A percentile compares a stretch with the other conserved stretches of the same genome.
phyloP scores from a whole-genome alignment of 176 grass and related monocot genomes.

The Dactylis glomerata region DNA sequence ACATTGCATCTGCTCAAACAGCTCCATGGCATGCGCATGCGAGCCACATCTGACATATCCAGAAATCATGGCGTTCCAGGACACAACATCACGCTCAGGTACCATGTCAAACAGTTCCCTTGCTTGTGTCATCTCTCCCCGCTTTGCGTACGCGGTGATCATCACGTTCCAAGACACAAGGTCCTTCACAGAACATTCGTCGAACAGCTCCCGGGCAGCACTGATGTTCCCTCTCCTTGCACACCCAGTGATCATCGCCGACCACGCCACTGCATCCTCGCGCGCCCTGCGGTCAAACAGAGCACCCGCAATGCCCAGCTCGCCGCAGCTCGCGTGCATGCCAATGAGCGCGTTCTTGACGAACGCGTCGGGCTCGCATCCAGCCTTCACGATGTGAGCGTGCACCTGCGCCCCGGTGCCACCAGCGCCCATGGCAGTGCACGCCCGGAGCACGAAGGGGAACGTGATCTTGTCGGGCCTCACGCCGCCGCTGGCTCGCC shows the following conservation, averaged over 20 bases:
- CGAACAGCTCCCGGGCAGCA: constrained; percentile 66
- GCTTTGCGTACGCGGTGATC: constrained; percentile 69
- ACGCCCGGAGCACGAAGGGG: constrained; percentile 83
- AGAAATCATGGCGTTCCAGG: constrained; percentile 85
- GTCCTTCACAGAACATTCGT: constrained; percentile 68
- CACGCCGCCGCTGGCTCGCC: constrained; percentile 15
- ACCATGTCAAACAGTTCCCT: constrained; percentile 62
- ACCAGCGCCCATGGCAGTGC: constrained; percentile 52
- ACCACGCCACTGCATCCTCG: constrained; percentile 74
- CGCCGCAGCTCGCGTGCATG: constrained; percentile 74
- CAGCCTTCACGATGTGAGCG: constrained; percentile 43
- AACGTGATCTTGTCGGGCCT: constrained; percentile 74
- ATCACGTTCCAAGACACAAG: constrained; percentile 82
- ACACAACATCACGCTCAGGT: constrained; percentile 59
- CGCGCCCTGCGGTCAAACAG: constrained; percentile 52
- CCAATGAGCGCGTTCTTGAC: constrained; percentile 81
- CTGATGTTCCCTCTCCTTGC: constrained; percentile 61
- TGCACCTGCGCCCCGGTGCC: constrained; percentile 66
- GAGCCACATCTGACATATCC: constrained; percentile 61
- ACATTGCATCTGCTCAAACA: constrained; percentile 65
- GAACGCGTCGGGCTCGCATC: constrained; percentile 55
- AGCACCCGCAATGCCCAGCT: constrained; percentile 42
- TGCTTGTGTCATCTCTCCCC: constrained; percentile 58
- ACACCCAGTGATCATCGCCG: constrained; percentile 61
- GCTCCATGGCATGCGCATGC: constrained; percentile 43